Evolutionary conservation across 805 yeast genomes (phyloP), one percentile per base, ranked within the genome.

Genomic region (Saccharomycopsis fibuligera): DNA sequence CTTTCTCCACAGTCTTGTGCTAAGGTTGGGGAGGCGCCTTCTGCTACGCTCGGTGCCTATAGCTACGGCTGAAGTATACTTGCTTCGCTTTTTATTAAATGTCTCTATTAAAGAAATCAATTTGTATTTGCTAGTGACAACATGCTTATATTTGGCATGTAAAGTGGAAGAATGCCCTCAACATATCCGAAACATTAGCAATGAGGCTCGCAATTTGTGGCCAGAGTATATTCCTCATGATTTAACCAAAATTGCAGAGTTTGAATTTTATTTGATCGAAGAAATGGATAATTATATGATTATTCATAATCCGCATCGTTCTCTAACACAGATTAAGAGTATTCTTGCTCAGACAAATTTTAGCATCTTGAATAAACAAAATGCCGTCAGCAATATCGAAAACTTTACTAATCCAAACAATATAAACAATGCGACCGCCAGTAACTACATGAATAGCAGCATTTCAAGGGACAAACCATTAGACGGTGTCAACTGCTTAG

Each of bases 141-240:
- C 98, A 0, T 81, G 93, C 56, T 73, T 91, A 2, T 93, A 93
- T 59, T 72, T 93, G 27, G 90, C 97, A 0, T 85, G 96, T 67
- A 91, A 93, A 62, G 84, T 89, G 30, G 98, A 93, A 63, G 99
- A 93, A 64, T 83, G 87, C 57, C 98, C 99, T 1, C 95, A 86
- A 60, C 97, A 93, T 61, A 88, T 93, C 8, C 68, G 96, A 48
- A 78, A 90, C 0, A 74, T 93, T 8, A 77, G 87, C 21, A 73
- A 81, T 17, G 98, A 91, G 61, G 93, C 97, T 1, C 68, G 96
- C 46, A 83, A 83, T 35, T 67, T 88, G 35, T 91, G 98, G 98
- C 97, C 98, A 0, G 96, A 90, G 59, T 87, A 81, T 58, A 83
- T 91, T 33, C 95, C 97, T 0, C 88, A 85, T 50, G 98, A 91